Conservation (phyloP, 1,284 basidiomycete genomes). For the Leccinum pseudoinsigne region DNA sequence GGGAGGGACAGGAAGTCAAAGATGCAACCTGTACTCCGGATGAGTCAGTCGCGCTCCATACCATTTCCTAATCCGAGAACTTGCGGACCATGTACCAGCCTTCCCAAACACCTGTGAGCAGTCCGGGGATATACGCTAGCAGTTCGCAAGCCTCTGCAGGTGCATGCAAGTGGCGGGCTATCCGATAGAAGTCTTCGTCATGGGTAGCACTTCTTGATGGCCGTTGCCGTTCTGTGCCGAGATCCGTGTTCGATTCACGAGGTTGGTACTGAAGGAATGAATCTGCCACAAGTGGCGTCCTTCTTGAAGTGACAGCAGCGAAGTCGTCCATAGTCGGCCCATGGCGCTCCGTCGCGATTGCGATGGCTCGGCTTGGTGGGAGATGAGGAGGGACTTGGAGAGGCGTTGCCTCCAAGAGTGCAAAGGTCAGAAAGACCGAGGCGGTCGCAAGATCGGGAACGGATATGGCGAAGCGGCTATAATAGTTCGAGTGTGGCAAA, state of each 20-base stretch:
- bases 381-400: constrained; percentile 49
- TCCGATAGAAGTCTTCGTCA: constrained; percentile 44
- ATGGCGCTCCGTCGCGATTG: constrained; percentile 39
- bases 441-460: constrained; percentile 41
- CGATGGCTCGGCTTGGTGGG: constrained; percentile 45
- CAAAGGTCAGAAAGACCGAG: constrained; percentile 52
- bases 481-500: constrained; percentile 20
- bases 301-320: constrained; percentile 29
- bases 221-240: constrained; percentile 35
- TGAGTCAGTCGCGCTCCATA: constrained; percentile 19
- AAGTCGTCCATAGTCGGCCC: constrained; percentile 57
- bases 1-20: constrained; percentile 19
- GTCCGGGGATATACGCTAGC: constrained; percentile 39
- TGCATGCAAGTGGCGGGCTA: constrained; percentile 27
- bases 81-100: constrained; percentile 51
- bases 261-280: constrained; percentile 25
- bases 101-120: constrained; percentile 56
- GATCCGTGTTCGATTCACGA: constrained; percentile 36
- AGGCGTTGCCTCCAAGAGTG: constrained; percentile 44
- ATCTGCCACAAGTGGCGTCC: constrained; percentile 49
- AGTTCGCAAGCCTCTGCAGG: constrained; percentile 30
- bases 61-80: constrained; percentile 18
- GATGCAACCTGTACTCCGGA: constrained; percentile 30
- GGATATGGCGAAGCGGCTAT: constrained; percentile 22
- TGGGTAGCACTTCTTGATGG: constrained; percentile 37